phyloP scores from a whole-genome alignment of 2,329 filamentous ascomycete species.

The Cladobotryum protrusum region DNA sequence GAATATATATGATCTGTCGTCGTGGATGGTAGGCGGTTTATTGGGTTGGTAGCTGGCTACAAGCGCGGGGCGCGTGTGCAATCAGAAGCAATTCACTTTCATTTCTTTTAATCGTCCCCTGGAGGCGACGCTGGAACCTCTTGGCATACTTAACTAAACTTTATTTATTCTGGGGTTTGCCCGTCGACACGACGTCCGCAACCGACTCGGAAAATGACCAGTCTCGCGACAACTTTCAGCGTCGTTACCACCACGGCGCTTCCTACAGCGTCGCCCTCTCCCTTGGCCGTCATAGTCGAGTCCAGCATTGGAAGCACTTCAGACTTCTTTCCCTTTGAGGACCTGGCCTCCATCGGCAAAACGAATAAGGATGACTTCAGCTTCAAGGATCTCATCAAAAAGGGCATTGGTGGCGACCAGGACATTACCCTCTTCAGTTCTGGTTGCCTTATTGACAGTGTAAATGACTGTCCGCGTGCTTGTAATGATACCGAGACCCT shows the following conservation, averaged over 20 bases:
- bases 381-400: conserved; percentile 29
- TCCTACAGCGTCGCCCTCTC: conserved; percentile 11
- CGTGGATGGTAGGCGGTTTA: too few species aligned
- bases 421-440: conserved; percentile 27
- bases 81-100: too few species aligned
- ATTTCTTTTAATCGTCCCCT: too few species aligned
- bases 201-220: not conserved
- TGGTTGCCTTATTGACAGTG: conserved; percentile 25
- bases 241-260: conserved; percentile 14
- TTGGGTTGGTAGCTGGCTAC: too few species aligned
- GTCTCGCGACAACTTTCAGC: conserved; percentile 3
- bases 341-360: conserved; percentile 26
- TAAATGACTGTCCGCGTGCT: conserved; percentile 26
- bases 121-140: too few species aligned
- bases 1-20: too few species aligned
- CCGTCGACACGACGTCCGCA: too few species aligned
- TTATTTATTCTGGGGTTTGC: too few species aligned
- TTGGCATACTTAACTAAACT: too few species aligned
- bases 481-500: conserved; percentile 25
- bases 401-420: conserved; percentile 27
- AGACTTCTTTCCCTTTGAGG: conserved; percentile 33
- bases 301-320: conserved; percentile 25
- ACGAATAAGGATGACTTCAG: conserved; percentile 22
- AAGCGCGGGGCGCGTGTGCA: too few species aligned
- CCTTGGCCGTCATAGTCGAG: conserved; percentile 24